Conservation (phyloP, 2,329 filamentous ascomycete genomes). For the Atkinsonella texensis region DNA sequence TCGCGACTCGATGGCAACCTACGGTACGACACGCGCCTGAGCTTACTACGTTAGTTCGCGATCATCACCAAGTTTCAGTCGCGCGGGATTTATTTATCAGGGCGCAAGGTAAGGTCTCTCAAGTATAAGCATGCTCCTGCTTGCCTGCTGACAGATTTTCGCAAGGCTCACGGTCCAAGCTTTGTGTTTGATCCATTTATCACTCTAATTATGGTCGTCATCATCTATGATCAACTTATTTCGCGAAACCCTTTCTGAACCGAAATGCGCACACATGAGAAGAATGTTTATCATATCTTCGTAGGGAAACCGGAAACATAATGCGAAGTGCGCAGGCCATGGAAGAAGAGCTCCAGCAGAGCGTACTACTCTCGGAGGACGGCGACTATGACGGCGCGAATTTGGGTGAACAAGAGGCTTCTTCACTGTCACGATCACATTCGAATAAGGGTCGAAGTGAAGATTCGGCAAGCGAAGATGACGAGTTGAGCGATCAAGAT, state of each 20-base stretch:
- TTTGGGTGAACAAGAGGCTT: constrained; percentile 9
- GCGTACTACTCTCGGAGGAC: constrained; percentile 38
- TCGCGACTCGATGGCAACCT: constrained; percentile 1
- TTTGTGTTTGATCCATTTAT: constrained; percentile 6
- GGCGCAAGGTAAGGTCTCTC: constrained; percentile 3
- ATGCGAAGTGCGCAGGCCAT: constrained; percentile 43
- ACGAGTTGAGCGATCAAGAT: constrained; percentile 26
- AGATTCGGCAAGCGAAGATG: constrained; percentile 16
- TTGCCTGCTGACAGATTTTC: constrained; percentile 2
- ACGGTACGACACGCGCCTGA: constrained; percentile 2
- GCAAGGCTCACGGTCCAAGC: constrained; percentile 6
- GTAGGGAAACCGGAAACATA: constrained; percentile 16
- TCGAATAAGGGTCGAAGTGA: constrained; percentile 10
- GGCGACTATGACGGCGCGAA: constrained; percentile 28
- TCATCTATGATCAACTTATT: constrained; percentile 11
- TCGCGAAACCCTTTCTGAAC: constrained; percentile 10
- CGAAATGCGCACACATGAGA: constrained; percentile 19
- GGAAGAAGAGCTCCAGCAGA: constrained; percentile 46
- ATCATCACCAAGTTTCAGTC: neutral
- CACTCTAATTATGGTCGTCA: constrained; percentile 12
- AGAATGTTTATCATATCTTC: constrained; percentile 8
- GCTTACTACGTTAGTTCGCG: neutral
- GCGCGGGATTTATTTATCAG: neutral
- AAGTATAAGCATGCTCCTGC: neutral
- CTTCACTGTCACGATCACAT: neutral